Evolutionary conservation across 225 moss, liverwort and hornwort genomes (phyloP).

Genomic region (Lunularia cruciata): DNA sequence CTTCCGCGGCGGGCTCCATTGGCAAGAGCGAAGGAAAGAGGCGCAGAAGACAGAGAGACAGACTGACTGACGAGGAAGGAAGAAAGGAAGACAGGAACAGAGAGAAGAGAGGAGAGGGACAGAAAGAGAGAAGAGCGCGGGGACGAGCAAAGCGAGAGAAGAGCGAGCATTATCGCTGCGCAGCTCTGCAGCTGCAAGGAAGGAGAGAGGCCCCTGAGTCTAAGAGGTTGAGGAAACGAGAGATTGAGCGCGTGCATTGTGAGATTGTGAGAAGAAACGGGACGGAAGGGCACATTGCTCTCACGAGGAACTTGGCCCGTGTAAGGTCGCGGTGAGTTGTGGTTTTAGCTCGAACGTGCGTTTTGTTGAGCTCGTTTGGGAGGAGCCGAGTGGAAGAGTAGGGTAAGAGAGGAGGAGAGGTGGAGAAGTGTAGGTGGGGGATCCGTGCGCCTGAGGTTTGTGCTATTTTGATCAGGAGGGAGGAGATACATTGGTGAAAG

Average conservation of each 20-base stretch:
- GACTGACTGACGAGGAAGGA: too few species aligned
- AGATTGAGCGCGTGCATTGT: neutral
- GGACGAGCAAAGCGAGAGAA: neutral
- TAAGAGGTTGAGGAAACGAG: neutral
- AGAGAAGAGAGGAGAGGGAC: neutral
- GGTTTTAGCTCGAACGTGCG: too few species aligned
- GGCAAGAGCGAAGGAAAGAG: too few species aligned
- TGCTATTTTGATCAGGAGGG: neutral
- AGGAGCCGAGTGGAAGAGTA: neutral
- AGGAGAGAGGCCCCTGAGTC: neutral
- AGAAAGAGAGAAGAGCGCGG: neutral
- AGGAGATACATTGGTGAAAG: conserved; percentile 7
- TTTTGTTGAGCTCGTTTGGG: neutral
- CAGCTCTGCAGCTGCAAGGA: neutral
- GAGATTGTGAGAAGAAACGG: too few species aligned
- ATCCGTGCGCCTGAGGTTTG: neutral
- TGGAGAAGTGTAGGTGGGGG: neutral
- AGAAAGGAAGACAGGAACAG: neutral
- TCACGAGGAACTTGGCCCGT: too few species aligned
- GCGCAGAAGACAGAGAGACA: too few species aligned
- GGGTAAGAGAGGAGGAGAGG: neutral
- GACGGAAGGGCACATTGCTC: too few species aligned
- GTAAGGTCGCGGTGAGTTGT: too few species aligned
- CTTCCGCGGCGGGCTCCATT: neutral
- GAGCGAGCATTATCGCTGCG: conserved; percentile 1